phyloP scores from a whole-genome alignment of 371 early-diverging fungal species.

The Choanephora cucurbitarum region DNA sequence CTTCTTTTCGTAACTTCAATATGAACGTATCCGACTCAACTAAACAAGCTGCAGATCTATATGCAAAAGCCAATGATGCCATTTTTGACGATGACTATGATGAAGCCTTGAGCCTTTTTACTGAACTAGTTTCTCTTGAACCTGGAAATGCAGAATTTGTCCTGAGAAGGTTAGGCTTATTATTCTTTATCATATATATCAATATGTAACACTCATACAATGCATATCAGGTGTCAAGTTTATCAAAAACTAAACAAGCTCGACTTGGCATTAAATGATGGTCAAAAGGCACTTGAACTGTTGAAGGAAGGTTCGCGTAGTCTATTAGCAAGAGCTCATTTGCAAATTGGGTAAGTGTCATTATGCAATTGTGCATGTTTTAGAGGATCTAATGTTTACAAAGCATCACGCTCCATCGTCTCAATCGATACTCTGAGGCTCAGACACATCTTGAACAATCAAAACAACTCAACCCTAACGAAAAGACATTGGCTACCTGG shows the following conservation, averaged over 20 bases:
- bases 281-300: conserved; percentile 56
- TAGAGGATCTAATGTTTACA: too few species aligned
- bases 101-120: conserved; percentile 74
- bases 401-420: conserved; percentile 59
- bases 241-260: conserved; percentile 63
- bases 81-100: conserved; percentile 80
- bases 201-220: background rate
- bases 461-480: conserved; percentile 52
- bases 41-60: conserved; percentile 70
- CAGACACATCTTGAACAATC: conserved; percentile 54
- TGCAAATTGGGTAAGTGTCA: conserved; percentile 67
- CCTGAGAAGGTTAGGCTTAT: conserved; percentile 50
- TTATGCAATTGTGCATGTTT: too few species aligned
- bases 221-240: conserved; percentile 52
- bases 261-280: conserved; percentile 65
- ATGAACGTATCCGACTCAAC: conserved; percentile 20
- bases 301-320: conserved; percentile 57
- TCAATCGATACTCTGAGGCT: conserved; percentile 55
- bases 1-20: background rate
- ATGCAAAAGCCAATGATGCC: conserved; percentile 82
- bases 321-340: conserved; percentile 65
- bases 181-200: background rate
- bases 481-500: conserved; percentile 60
- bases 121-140: conserved; percentile 79
- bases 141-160: conserved; percentile 68